Evolutionary conservation across 345 rosid species (phyloP), one percentile per base, ranked within the genome.

Genomic region (Acer yangbiense): DNA sequence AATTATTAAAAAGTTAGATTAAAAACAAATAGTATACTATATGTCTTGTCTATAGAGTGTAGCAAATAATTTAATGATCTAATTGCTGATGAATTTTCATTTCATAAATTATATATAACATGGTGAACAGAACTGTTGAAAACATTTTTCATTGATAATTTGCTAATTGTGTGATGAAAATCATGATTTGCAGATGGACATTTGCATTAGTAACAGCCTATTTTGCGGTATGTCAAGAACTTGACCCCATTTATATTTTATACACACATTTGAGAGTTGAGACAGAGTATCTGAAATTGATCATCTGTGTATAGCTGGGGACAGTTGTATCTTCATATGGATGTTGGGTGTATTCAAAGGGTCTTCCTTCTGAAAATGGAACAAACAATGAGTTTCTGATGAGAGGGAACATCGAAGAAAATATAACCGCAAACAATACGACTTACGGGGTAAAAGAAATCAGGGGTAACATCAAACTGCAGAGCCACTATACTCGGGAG

Each of bases 161-260:
- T 29, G 12, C 16, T 20, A 4, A 58, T 72, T 16, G 17, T 72
- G 54, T 64, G 52, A 12, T 61, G 43, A 54, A 65, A 68, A 68
- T 64, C 23, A 75, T 2, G 32, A 29, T 85, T 52, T 83, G 87
- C 94, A 96, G 98, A 85, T 96, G 99, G 98, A 91, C 97, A 65
- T 92, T 94, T 82, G 66, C 87, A 18, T 81, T 96, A 77, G 93
- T 92, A 58, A 88, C 91, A 84, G 65, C 92, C 77, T 96, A 94
- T 84, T 96, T 96, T 82, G 91, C 84, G 90, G 99, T 96, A 90
- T n/a, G 93, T 86, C 2, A 32, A 68, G 69, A 75, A 54, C 50
- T 44, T 17, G 14, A 72, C 11, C 18, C 63, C 23, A 21, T n/a
- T 3, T 16, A 35, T 35, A 35, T 35, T 35, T 32, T 35, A 35